Evolutionary conservation across 257 asterid genomes (phyloP), one percentile per base, ranked within the genome.

Genomic region (Solanum rostratum): DNA sequence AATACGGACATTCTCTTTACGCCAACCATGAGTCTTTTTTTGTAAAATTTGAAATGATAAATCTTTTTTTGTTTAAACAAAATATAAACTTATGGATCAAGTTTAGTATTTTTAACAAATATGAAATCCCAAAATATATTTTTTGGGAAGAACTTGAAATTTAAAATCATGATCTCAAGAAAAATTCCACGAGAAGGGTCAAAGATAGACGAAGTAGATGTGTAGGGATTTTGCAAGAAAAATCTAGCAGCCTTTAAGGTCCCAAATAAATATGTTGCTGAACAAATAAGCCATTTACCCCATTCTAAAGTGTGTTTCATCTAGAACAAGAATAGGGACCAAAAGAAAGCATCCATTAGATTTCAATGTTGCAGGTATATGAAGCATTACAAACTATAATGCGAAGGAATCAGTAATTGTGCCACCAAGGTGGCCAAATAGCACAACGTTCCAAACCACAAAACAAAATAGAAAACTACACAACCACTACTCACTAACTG

Each of bases 231-330:
- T 87, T 93, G 99, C 93, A 95, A 91, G 95, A 95, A 92, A 89
- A 94, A 95, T 71, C 90, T 97, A 13, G 98, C 99, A 1, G 94
- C 90, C 59, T 97, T 95, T 89, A 95, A 97, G 96, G 97, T 97
- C 74, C 99, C 99, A n/a, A n/a, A n/a, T n/a, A n/a, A n/a, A 10
- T 50, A 50, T 9, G n/a, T 27, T 8, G 45, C 45, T 78, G 10
- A 16, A 50, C 29, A 49, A 27, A 50, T 49, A 49, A 49, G 24
- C 24, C 62, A 50, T 50, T 50, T 9, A 10, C 18, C 62, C 62
- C 2, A 11, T 27, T 76, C 62, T 10, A 3, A 76, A 18, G n/a
- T 10, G 39, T 24, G 18, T 27, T 78, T 78, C 63, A 50, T n/a
- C 80, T 43, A 22, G 55, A 71, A 71, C 37, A 37, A 69, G 50